Evolutionary conservation across 2,329 filamentous ascomycete species (phyloP).

Genomic region (Alternaria burnsii): DNA sequence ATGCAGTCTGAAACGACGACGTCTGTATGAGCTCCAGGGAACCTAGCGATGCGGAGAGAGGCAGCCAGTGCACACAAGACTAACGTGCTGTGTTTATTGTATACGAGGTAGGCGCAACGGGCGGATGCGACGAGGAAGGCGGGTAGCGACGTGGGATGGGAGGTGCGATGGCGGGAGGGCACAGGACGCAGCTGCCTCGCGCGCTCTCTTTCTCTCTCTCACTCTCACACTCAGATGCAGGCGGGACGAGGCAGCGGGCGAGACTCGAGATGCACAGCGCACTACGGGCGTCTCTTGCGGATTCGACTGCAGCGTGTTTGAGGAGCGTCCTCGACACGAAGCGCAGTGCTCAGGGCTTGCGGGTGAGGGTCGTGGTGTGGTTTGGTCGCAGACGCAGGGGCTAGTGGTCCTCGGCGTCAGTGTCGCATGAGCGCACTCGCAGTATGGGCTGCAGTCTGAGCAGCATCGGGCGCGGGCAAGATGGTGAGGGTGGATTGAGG

Average conservation of each 20-base stretch:
- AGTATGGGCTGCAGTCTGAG: slow-evolving; percentile 35
- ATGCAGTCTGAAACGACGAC: slow-evolving; percentile 47
- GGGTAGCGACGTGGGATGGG: slow-evolving; percentile 5
- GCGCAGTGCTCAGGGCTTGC: slow-evolving; percentile 1
- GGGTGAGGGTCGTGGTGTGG: slow-evolving; percentile 2
- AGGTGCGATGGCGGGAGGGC: slow-evolving; percentile 17
- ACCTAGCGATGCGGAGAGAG: slow-evolving; percentile 16
- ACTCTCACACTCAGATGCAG: neutral
- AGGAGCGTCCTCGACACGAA: slow-evolving; percentile 5
- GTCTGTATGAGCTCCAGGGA: slow-evolving; percentile 23
- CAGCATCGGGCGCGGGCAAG: slow-evolving; percentile 39
- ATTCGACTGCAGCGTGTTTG: slow-evolving; percentile 6
- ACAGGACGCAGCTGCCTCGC: slow-evolving; percentile 15
- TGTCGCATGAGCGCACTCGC: slow-evolving; percentile 47
- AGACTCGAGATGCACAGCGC: neutral
- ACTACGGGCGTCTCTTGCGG: neutral
- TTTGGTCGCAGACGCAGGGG: slow-evolving; percentile 24
- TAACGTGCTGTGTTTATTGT: slow-evolving; percentile 11
- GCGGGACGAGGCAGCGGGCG: slow-evolving; percentile 2
- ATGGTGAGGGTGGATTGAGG: slow-evolving; percentile 5
- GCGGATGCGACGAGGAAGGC: slow-evolving; percentile 17
- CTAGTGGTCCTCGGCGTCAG: slow-evolving; percentile 33
- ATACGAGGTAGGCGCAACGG: slow-evolving; percentile 16
- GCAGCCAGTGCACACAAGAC: slow-evolving; percentile 13
- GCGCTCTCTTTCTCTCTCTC: neutral